These are phyloP conservation scores for Dichotomopilus funicola DNA, from an alignment of 2,329 filamentous ascomycete genomes.

Conservation along the genomic window DNA sequence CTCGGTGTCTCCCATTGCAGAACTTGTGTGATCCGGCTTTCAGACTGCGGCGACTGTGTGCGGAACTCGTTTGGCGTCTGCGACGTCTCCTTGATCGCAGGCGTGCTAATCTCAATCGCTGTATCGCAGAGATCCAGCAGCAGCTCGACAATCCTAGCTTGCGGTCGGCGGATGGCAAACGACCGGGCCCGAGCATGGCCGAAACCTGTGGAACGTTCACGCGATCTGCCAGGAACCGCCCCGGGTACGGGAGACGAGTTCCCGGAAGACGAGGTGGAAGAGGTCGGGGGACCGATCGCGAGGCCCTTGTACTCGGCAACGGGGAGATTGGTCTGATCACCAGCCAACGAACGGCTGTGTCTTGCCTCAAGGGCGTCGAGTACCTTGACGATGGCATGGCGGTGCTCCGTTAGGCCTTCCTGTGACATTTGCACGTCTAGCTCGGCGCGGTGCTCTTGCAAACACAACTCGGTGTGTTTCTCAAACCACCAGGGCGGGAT, in stretches of 20 bases:
- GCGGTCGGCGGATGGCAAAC: constrained; percentile 83
- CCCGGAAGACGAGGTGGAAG: constrained; percentile 64
- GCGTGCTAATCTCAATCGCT: constrained; percentile 87
- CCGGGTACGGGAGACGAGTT: constrained; percentile 34
- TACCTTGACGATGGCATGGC: constrained; percentile 90
- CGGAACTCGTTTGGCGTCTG: constrained; percentile 69
- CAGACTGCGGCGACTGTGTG: constrained; percentile 91
- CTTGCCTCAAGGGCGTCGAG: constrained; percentile 84
- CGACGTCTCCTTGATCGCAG: constrained; percentile 79
- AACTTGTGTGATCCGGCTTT: constrained; percentile 89
- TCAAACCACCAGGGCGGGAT: constrained; percentile 99
- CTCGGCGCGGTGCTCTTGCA: constrained; percentile 92
- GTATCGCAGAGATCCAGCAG: constrained; percentile 94
- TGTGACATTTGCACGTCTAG: constrained; percentile 97
- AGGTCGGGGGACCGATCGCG: constrained; percentile 69
- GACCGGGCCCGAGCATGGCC: constrained; percentile 78
- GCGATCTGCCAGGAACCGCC: constrained; percentile 65
- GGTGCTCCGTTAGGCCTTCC: constrained; percentile 84
- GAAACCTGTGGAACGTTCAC: constrained; percentile 63
- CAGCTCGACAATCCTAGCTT: constrained; percentile 89
- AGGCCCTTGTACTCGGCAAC: constrained; percentile 82
- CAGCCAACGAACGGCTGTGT: constrained; percentile 55
- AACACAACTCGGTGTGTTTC: constrained; percentile 92
- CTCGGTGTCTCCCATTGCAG: constrained; percentile 95
- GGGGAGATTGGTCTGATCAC: constrained; percentile 46